Base-by-base conservation (phyloP, 306 rosid species). In the Vigna nakashimae region DNA sequence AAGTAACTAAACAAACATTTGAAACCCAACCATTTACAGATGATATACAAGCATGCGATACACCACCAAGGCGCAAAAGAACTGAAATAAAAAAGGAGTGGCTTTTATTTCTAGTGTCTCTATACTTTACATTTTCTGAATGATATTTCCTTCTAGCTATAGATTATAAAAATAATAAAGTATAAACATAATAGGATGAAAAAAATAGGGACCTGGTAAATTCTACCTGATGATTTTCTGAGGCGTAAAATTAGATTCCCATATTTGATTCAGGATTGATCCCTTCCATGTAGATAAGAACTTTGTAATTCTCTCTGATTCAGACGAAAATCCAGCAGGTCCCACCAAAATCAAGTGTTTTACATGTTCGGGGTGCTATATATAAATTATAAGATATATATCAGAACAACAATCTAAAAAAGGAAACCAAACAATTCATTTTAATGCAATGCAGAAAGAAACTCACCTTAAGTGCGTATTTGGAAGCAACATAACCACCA, bases 201-300 rank as follows among this genome's bases (percentile, higher is more conserved):
- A 14, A 48, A 18, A 18, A 58, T 36, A 60, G n/a, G 8, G 36
- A 32, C 5, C 56, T 11, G 17, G 7, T 9, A 71, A 30, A 18
- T 30, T 57, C 73, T 68, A 96, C 99, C 99, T 90, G 75, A 96
- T 30, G 46, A 96, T 1, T 85, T 82, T 92, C 84, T 81, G 91
- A 43, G 98, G 99, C 59, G 98, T 96, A 74, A 96, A 91, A 84
- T 91, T 92, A 80, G 99, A 92, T 79, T 96, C 97, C 99, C 99
- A 96, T 81, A 96, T 85, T 78, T 89, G 98, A 71, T 82, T 92
- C 79, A 91, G 43, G 67, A 92, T 26, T 34, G 97, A 89, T 81
- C 99, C 98, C 86, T 91, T 91, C 99, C 98, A 96, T 9, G 98
- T 88, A 32, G 96, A 81, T 88, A 91, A 84, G 62, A 92, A 90